These are phyloP conservation scores for Nemania abortiva DNA, from an alignment of 2,329 filamentous ascomycete genomes.

Conservation along the genomic window DNA sequence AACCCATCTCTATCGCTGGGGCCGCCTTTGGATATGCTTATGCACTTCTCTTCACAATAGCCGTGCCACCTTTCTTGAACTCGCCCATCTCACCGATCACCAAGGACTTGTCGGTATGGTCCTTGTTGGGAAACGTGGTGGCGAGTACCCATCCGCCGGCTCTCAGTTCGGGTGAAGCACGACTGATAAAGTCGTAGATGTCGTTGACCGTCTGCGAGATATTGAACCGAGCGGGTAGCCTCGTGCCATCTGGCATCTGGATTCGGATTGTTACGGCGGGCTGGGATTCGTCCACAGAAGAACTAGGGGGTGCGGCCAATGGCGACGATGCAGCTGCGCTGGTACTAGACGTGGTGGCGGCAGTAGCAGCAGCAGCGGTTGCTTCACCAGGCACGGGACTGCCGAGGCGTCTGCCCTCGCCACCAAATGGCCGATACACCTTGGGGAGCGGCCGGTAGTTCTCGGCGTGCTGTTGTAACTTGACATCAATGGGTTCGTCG, in stretches of 20 bases:
- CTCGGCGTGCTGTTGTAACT: conserved; percentile 80
- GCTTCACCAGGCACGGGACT: conserved; percentile 78
- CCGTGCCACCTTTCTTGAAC: conserved; percentile 74
- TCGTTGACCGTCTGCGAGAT: conserved; percentile 81
- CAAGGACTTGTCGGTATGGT: conserved; percentile 75
- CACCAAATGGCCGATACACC: conserved; percentile 80
- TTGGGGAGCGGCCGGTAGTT: conserved; percentile 79
- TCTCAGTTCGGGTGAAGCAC: conserved; percentile 69
- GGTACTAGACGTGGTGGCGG: conserved; percentile 50
- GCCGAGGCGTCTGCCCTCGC: conserved; percentile 78
- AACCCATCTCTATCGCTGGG: conserved; percentile 6
- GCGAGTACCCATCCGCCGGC: conserved; percentile 78
- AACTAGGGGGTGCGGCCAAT: conserved; percentile 40
- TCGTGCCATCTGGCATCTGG: conserved; percentile 81
- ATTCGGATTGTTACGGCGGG: conserved; percentile 80
- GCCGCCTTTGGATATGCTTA: conserved; percentile 13
- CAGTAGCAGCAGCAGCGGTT: conserved; percentile 40
- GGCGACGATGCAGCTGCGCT: conserved; percentile 49
- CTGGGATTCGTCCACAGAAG: conserved; percentile 70
- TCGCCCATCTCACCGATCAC: conserved; percentile 71
- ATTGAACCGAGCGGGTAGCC: conserved; percentile 85
- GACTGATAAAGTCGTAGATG: conserved; percentile 79
- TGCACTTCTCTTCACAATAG: conserved; percentile 68
- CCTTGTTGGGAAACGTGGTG: conserved; percentile 86
- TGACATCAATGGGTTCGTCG: conserved; percentile 82